Evolutionary conservation across 2,329 filamentous ascomycete genomes (phyloP), one percentile per base, ranked within the genome.

Genomic region (Calonectria henricotiae): DNA sequence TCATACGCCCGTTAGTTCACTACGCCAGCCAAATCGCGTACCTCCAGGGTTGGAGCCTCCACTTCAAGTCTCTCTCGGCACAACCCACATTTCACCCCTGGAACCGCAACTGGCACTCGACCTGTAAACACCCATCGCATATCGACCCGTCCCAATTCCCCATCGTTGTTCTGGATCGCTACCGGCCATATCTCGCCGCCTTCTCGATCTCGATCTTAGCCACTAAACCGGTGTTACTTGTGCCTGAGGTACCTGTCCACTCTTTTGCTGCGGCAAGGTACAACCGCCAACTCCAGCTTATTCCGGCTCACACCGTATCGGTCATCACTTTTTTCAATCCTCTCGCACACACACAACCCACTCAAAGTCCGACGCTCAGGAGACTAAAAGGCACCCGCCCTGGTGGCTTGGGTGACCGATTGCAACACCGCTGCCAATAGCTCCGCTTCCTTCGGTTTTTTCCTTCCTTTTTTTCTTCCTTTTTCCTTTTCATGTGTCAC

Each of bases 401-500:
- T 44, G 61, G 66, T 27, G 44, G 44, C 61, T 63, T 64, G 35
- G 25, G 41, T 47, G 41, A 32, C 32, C 32, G 30, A 47, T 55
- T 64, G 32, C 66, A 41, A 60, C 69, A 51, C 70, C 68, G 62
- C 71, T 65, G 49, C 73, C 65, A 65, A 67, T 65, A 73, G 61
- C 65, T 66, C 58, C 41, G 60, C 68, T 65, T 71, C 63, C 61
- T 66, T 68, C 30, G 8, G 25, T 43, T n/a, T 44, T 58, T 58
- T 51, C 58, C 60, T 37, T 23, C 54, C 11, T 67, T 69, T 60
- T 54, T 74, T 71, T 73, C 20, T 51, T 64, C 60, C 27, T 23
- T 62, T 15, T 67, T 69, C 60, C 58, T 74, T 71, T 73, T 75
- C 51, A 70, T 77, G 64, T 76, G 67, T 66, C 51, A 63, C 65